Evolutionary conservation across 2,329 filamentous ascomycete species (phyloP).

Genomic region (Cylindrodendrum hubeiense): DNA sequence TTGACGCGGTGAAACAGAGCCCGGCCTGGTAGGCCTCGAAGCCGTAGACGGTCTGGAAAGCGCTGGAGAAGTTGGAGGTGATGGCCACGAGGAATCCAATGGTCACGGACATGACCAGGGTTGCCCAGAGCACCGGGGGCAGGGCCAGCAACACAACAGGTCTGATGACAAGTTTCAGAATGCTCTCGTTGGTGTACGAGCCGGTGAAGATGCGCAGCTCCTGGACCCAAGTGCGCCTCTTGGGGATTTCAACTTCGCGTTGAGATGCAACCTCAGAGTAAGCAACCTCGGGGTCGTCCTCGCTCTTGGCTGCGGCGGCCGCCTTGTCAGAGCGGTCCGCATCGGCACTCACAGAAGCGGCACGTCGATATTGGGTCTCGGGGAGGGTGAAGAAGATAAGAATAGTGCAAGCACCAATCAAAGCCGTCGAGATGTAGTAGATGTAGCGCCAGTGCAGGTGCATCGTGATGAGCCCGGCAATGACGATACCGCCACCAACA

Average conservation of each 20-base stretch:
- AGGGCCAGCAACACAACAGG: slow-evolving; percentile 60
- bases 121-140: slow-evolving; percentile 65
- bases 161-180: slow-evolving; percentile 57
- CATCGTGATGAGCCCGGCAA: slow-evolving; percentile 60
- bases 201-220: slow-evolving; percentile 26
- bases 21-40: slow-evolving; percentile 59
- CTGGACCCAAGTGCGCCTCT: slow-evolving; percentile 21
- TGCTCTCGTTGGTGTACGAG: slow-evolving; percentile 27
- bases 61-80: slow-evolving; percentile 60
- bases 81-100: slow-evolving; percentile 66
- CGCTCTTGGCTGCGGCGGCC: slow-evolving; percentile 5
- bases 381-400: slow-evolving; percentile 64
- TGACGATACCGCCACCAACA: slow-evolving; percentile 53
- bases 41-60: slow-evolving; percentile 54
- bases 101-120: slow-evolving; percentile 63
- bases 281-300: slow-evolving; percentile 14
- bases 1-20: slow-evolving; percentile 60
- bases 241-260: background rate
- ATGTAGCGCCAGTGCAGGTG: slow-evolving; percentile 60
- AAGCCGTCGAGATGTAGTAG: slow-evolving; percentile 60
- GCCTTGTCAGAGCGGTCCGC: background rate
- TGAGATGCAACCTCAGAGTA: slow-evolving; percentile 16
- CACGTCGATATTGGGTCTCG: slow-evolving; percentile 61
- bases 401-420: slow-evolving; percentile 59
- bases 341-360: background rate